Conservation (phyloP, 2,329 filamentous ascomycete species). For the Fusarium drepaniforme region DNA sequence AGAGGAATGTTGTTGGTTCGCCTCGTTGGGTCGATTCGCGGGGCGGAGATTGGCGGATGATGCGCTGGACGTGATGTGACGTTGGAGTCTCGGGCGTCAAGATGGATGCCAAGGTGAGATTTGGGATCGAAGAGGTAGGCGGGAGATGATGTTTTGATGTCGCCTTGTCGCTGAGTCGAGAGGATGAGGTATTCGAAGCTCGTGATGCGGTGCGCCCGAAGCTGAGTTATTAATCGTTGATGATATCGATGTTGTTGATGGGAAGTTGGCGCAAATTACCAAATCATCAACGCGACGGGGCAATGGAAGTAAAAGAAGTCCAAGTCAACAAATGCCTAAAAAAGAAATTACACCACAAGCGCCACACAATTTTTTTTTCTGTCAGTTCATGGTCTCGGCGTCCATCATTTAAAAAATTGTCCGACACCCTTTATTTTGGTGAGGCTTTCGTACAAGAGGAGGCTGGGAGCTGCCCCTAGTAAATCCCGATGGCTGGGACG, state of each 20-base stretch:
- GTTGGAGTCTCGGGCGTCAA: conserved; percentile 21
- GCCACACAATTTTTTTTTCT: conserved; percentile 7
- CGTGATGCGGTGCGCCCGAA: not conserved
- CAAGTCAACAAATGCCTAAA: conserved; percentile 5
- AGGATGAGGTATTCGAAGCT: not conserved
- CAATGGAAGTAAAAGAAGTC: conserved; percentile 2
- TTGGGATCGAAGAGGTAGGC: not conserved
- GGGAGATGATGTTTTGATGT: conserved; percentile 7
- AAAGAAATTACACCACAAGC: not conserved
- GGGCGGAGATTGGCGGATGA: conserved; percentile 25
- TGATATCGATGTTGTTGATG: not conserved
- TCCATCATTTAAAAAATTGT: not conserved
- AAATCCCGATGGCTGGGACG: conserved; percentile 33
- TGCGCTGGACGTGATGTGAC: conserved; percentile 26
- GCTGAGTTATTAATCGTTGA: not conserved
- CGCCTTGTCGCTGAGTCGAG: not conserved
- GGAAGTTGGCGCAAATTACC: not conserved
- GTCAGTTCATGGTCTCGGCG: not conserved
- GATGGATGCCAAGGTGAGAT: conserved; percentile 15
- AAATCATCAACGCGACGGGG: not conserved
- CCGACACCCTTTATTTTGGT: conserved; percentile 1
- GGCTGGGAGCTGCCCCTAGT: conserved; percentile 23
- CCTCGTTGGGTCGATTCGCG: conserved; percentile 3
- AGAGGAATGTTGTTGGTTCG: conserved; percentile 3
- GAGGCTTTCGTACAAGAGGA: conserved; percentile 28